These are phyloP conservation scores for Tricholoma bakamatsutake DNA, from an alignment of 768 basidiomycete genomes.

Conservation along the genomic window DNA sequence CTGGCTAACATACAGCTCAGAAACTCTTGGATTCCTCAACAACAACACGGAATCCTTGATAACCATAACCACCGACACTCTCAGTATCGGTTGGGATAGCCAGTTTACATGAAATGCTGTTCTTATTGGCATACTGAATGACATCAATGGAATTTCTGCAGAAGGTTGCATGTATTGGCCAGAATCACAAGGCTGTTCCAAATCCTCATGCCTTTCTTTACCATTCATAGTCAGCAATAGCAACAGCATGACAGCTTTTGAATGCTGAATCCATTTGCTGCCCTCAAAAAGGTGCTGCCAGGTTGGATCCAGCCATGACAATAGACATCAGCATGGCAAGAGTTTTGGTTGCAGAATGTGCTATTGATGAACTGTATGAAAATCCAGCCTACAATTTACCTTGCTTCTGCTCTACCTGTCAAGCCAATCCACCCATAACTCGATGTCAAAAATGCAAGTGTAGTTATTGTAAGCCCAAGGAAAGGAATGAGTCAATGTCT, in stretches of 20 bases:
- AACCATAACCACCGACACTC: slow-evolving; percentile 14
- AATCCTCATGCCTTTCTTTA: not conserved
- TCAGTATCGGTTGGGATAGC: slow-evolving; percentile 16
- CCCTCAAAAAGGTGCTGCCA: too few relatives aligned
- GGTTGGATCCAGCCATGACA: too few relatives aligned
- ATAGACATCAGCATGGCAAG: too few relatives aligned
- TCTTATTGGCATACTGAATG: slow-evolving; percentile 9
- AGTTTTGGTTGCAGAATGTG: too few relatives aligned
- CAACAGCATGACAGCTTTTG: not conserved
- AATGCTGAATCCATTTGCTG: not conserved
- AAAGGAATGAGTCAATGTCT: too few relatives aligned
- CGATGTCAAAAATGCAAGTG: too few relatives aligned
- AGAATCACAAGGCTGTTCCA: not conserved
- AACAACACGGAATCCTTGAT: not conserved
- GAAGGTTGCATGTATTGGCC: slow-evolving; percentile 8
- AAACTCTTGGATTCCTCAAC: slow-evolving; percentile 5
- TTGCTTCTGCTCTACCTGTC: too few relatives aligned
- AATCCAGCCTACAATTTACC: too few relatives aligned
- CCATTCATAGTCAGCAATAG: not conserved
- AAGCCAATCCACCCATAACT: too few relatives aligned
- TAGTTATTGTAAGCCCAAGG: too few relatives aligned
- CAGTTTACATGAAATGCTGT: slow-evolving; percentile 8
- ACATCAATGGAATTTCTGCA: slow-evolving; percentile 12
- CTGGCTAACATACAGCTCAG: not conserved
- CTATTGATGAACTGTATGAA: too few relatives aligned